Percentiles rank a stretch among this genome's conserved stretches.
Conservation (phyloP, 345 rosid species). For the Eutrema heterophyllum region DNA sequence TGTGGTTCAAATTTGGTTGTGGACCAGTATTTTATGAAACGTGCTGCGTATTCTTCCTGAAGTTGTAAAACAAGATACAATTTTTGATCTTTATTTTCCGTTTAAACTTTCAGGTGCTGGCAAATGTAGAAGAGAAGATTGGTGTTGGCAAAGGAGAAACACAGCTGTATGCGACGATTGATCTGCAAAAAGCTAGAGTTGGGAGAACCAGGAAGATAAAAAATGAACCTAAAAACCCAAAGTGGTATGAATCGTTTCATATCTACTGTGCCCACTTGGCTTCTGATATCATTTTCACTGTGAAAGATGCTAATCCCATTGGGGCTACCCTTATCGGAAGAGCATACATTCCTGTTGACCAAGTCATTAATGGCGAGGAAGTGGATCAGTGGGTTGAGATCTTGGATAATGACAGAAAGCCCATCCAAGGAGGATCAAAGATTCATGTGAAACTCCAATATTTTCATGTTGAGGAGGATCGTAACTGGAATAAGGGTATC, state of each 20-base stretch:
- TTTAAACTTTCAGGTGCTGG: constrained; percentile 43
- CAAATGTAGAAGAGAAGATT: constrained; percentile 67
- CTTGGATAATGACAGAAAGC: constrained; percentile 60
- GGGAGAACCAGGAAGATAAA: constrained; percentile 79
- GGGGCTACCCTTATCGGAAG: constrained; percentile 94
- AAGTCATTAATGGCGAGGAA: constrained; percentile 66
- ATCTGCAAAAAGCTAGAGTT: constrained; percentile 89
- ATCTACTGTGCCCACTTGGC: constrained; percentile 89
- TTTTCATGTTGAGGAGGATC: constrained; percentile 66
- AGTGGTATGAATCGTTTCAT: constrained; percentile 93
- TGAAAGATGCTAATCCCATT: constrained; percentile 84
- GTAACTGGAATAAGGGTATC: constrained; percentile 64
- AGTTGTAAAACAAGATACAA: not conserved
- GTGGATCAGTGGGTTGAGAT: constrained; percentile 86
- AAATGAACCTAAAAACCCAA: constrained; percentile 58
- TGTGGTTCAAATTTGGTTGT: not conserved
- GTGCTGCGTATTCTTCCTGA: not conserved
- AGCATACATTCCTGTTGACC: constrained; percentile 73
- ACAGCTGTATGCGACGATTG: constrained; percentile 76
- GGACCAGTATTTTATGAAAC: not conserved
- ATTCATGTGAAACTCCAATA: constrained; percentile 86
- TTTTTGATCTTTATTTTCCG: not conserved
- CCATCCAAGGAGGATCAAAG: constrained; percentile 62
- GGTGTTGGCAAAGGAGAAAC: constrained; percentile 82
- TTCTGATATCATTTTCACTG: constrained; percentile 75